Conservation (phyloP, 2,329 filamentous ascomycete species). For the Nigrograna mackinnonii region DNA sequence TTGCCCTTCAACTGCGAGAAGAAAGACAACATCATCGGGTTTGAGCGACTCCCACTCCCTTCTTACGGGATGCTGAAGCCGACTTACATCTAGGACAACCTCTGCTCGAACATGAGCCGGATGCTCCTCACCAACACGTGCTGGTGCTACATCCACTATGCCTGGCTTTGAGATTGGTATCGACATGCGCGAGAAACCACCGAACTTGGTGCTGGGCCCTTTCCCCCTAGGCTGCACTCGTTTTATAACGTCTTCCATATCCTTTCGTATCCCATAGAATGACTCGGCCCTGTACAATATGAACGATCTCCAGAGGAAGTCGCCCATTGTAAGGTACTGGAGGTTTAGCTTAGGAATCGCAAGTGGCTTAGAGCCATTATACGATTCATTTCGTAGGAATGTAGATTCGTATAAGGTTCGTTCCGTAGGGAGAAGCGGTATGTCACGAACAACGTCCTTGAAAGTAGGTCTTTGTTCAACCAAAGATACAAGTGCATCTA, state of each 20-base stretch:
- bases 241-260: constrained; percentile 82
- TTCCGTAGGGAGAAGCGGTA: constrained; percentile 85
- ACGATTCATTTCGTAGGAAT: constrained; percentile 79
- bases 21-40: constrained; percentile 86
- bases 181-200: constrained; percentile 90
- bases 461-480: constrained; percentile 82
- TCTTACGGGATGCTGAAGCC: constrained; percentile 74
- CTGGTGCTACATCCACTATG: constrained; percentile 82
- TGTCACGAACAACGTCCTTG: constrained; percentile 72
- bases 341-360: constrained; percentile 93
- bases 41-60: constrained; percentile 89
- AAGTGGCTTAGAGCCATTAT: constrained; percentile 84
- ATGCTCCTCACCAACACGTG: constrained; percentile 79
- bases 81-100: constrained; percentile 79
- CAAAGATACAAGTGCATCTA: constrained; percentile 73
- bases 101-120: constrained; percentile 88
- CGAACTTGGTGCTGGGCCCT: constrained; percentile 71
- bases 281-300: constrained; percentile 86
- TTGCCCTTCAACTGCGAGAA: constrained; percentile 73
- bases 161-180: constrained; percentile 83
- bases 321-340: constrained; percentile 91
- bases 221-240: constrained; percentile 73
- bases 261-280: constrained; percentile 90
- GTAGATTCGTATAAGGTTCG: constrained; percentile 76
- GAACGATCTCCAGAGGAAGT: constrained; percentile 96